Evolutionary conservation across 495 filamentous ascomycete genomes (phyloP).

Genomic region (Daldinia caldariorum): DNA sequence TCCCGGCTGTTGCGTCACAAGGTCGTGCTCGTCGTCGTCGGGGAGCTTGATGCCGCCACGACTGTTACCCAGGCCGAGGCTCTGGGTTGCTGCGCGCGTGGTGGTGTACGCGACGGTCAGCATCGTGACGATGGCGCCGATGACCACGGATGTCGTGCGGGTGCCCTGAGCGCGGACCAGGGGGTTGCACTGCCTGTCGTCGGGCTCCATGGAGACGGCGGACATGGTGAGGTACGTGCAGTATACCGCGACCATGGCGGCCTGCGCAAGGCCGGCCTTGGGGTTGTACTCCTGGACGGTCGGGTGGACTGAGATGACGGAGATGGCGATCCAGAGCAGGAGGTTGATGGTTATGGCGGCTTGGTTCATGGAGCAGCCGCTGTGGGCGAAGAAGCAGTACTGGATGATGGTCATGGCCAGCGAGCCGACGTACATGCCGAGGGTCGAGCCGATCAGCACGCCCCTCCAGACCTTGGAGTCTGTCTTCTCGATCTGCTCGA

Average conservation of each 20-base stretch:
- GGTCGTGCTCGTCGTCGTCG: conserved; percentile 81
- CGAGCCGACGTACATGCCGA: conserved; percentile 91
- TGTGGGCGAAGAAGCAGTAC: conserved; percentile 93
- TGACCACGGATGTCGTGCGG: conserved; percentile 85
- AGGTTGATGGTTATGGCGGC: conserved; percentile 81
- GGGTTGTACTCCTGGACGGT: conserved; percentile 91
- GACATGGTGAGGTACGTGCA: conserved; percentile 99
- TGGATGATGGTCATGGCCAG: conserved; percentile 94
- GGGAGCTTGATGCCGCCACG: conserved; percentile 66
- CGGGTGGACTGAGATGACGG: conserved; percentile 87
- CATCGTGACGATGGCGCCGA: conserved; percentile 96
- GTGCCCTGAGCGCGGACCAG: conserved; percentile 87
- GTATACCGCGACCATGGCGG: conserved; percentile 96
- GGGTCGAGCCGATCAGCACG: conserved; percentile 87
- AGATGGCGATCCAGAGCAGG: conserved; percentile 82
- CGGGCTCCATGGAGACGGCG: conserved; percentile 97
- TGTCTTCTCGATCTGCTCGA: conserved; percentile 88
- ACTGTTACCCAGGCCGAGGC: conserved; percentile 77
- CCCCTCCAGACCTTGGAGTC: conserved; percentile 87
- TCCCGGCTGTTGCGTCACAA: conserved; percentile 88
- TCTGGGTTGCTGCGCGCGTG: conserved; percentile 93
- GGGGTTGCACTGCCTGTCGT: conserved; percentile 94
- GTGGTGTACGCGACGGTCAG: conserved; percentile 97
- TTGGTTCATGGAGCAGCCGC: conserved; percentile 94
- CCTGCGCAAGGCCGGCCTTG: conserved; percentile 91